Base-by-base conservation (phyloP, 2,329 filamentous ascomycete species). In the Xylogone sp. region DNA sequence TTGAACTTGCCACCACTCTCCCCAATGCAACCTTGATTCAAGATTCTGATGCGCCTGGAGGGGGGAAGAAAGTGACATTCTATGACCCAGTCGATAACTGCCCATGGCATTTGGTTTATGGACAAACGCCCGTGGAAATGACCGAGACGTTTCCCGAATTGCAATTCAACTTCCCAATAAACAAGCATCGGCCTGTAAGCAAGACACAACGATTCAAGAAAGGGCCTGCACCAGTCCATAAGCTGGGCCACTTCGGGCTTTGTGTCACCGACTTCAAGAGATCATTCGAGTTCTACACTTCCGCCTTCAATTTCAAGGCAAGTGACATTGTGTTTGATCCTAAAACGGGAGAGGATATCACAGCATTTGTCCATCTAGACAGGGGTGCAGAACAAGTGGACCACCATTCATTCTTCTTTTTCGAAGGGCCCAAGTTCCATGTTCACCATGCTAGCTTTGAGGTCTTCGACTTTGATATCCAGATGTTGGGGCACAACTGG, bases 401-500 rank as follows among this genome's bases (percentile, higher is more conserved):
- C 59, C 81, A 84, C 58, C 81, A 84, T 59, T 70, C 67, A 2
- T 74, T 83, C 51, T 81, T 82, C 67, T 69, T 81, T 54, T 66
- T 54, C 56, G 60, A 50, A 69, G 61, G 60, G 2, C 57, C 56
- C 2, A 58, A 57, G 27, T 60, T 56, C 44, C 62, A 63, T 43
- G 60, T 64, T 4, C 85, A 89, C 63, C 86, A 89, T 68, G 79
- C 78, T 18, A 81, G 76, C 2, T 89, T 85, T 57, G 86, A 89
- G 68, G 84, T 86, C 3, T 80, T 86, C 59, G 84, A 89, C 65
- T 87, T 86, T 59, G 86, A 90, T 62, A 80, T 81, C 3, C 86
- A 89, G 71, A 74, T 81, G 27, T 71, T 89, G 2, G 86, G 86
- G 1, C 86, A 90, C 67, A 78, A 86, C 60, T 88, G 83, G 82